Evolutionary conservation across 1,139 yeast genomes (phyloP).

Genomic region (Lizanozyma gosingica): DNA sequence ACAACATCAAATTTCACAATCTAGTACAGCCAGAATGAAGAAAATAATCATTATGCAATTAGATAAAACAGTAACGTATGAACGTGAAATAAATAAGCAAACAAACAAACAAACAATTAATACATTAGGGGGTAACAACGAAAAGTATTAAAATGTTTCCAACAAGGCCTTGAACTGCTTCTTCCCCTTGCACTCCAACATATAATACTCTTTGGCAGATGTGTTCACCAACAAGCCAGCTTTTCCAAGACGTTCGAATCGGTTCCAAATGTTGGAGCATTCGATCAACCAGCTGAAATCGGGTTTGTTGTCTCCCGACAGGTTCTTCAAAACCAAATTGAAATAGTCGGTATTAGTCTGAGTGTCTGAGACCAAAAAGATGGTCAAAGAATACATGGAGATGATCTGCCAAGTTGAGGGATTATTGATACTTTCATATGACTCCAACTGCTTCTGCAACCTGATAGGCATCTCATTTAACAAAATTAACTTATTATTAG

Average conservation of each 20-base stretch:
- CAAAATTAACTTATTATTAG: conserved; percentile 12
- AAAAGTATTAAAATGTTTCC: conserved; percentile 21
- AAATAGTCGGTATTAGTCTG: conserved; percentile 19
- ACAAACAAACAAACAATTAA: no score
- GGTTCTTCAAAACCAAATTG: conserved; percentile 19
- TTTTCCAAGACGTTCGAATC: conserved; percentile 35
- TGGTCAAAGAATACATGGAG: conserved; percentile 28
- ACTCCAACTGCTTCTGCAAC: conserved; percentile 29
- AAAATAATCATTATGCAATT: no score
- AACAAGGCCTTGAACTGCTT: conserved; percentile 29
- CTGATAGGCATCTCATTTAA: conserved; percentile 28
- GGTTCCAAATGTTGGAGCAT: conserved; percentile 21
- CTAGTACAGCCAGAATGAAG: no score
- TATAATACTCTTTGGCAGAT: conserved; percentile 22
- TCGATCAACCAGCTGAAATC: conserved; percentile 27
- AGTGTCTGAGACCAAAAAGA: conserved; percentile 20
- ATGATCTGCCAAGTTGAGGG: conserved; percentile 40
- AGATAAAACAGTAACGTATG: no score
- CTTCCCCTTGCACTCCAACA: conserved; percentile 41
- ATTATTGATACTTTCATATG: conserved; percentile 20
- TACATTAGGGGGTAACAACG: conserved; percentile 1
- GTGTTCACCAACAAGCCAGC: conserved; percentile 36
- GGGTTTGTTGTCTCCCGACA: conserved; percentile 8
- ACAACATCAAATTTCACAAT: no score
- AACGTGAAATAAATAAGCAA: no score